Evolutionary conservation across 371 early-diverging fungal species (phyloP), one percentile per base, ranked within the genome.

Genomic region (Rhizomucor miehei): DNA sequence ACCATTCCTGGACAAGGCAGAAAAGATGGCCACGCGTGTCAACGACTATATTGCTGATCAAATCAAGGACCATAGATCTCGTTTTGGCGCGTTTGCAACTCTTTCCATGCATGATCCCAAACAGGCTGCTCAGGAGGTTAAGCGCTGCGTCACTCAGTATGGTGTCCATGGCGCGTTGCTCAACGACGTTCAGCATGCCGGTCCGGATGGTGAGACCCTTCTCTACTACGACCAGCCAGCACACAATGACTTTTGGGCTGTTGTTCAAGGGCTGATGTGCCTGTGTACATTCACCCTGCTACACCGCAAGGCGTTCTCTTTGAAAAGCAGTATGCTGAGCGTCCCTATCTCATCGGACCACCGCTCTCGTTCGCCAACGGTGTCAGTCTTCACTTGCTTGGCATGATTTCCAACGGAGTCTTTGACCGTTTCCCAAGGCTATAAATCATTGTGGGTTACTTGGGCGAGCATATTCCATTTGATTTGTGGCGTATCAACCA

Each of bases 371-470:
- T 53, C 35, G 54, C 54, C 37, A 44, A 52, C 23, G 46, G 40
- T 37, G 45, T 44, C 23, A 44, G 52, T 20, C 25, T 58, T 35
- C 58, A 58, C 29, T 13, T 58, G 13, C 16, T 58, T 6, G 40
- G 52, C 13, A 39, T 52, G 25, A 25, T 52, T 12, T 44, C 44
- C 41, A 52, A 52, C 34, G 54, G 59, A 8, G 54, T 48, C 8
- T 59, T 59, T 54, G 59, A 59, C 50, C 50, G 59, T 1, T 59
- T 59, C 50, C 53, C 53, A 5, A 52, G 45, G 17, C 25, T 59
- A n/a, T 20, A 59, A 10, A 20, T 59, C 43, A 53, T 53, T 23
- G 20, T 59, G 1, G 59, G 59, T 12, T 54, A 59, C 20, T 40
- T 47, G 1, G 54, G 53, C 3, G 59, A 54, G 17, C 44, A 52